phyloP scores from a whole-genome alignment of 768 basidiomycete genomes.

The Hortiboletus campestris region DNA sequence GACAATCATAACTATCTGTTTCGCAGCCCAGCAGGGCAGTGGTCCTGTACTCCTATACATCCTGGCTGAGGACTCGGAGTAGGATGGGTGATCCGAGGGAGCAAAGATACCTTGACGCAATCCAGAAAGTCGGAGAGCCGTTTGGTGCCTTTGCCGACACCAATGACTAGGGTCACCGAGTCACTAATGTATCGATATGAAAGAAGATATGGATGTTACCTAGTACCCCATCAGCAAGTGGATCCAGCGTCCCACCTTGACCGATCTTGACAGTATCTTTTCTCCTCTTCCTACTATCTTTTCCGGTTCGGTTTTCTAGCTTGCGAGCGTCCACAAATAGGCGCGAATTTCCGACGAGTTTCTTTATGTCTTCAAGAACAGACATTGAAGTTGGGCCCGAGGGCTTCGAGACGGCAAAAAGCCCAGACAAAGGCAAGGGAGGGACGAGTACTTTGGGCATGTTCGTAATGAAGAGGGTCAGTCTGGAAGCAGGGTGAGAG shows the following conservation, averaged over 20 bases:
- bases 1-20: conserved; percentile 91
- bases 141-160: conserved; percentile 88
- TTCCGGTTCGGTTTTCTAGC: conserved; percentile 49
- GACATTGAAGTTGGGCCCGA: conserved; percentile 93
- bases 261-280: conserved; percentile 72
- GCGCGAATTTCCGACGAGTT: conserved; percentile 69
- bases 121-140: conserved; percentile 77
- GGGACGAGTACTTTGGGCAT: conserved; percentile 69
- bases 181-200: conserved; percentile 1
- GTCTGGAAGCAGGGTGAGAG: background rate
- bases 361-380: conserved; percentile 80
- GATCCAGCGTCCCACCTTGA: conserved; percentile 94
- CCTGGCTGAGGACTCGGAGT: conserved; percentile 17
- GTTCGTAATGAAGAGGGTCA: background rate
- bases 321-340: conserved; percentile 68
- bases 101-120: conserved; percentile 74
- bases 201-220: conserved; percentile 45
- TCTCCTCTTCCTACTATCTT: conserved; percentile 40
- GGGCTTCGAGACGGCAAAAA: conserved; percentile 90
- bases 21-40: conserved; percentile 91
- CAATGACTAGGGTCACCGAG: conserved; percentile 60
- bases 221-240: conserved; percentile 92
- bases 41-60: conserved; percentile 79
- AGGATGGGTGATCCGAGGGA: background rate
- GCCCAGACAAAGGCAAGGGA: conserved; percentile 64